Percentiles rank a stretch among this genome's conserved stretches.
Conservation (phyloP, 495 filamentous ascomycete species). For the Neurospora africana region DNA sequence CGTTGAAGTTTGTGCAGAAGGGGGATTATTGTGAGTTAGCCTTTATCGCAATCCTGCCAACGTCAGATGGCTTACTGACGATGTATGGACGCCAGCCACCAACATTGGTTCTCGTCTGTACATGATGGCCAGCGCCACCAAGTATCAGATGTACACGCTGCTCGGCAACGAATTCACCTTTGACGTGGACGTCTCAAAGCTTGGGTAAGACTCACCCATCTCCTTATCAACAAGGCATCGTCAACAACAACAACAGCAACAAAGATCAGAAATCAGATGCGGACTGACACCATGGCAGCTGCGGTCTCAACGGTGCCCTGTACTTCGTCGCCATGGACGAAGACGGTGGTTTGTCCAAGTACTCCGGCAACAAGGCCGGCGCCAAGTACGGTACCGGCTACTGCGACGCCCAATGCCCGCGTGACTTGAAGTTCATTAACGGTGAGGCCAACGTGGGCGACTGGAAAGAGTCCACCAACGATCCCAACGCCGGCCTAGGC, state of each 20-base stretch:
- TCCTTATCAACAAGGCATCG: not conserved
- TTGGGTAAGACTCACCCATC: constrained; percentile 6
- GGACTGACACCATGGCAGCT: constrained; percentile 21
- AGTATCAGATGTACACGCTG: constrained; percentile 46
- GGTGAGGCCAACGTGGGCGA: constrained; percentile 46
- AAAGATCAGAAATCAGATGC: constrained; percentile 44
- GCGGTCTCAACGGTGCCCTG: constrained; percentile 46
- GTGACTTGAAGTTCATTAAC: constrained; percentile 38
- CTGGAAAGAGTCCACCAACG: constrained; percentile 46
- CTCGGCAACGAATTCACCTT: constrained; percentile 46
- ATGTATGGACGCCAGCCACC: constrained; percentile 14
- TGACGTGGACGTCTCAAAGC: constrained; percentile 43
- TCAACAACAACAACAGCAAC: constrained; percentile 5
- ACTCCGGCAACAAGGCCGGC: constrained; percentile 42
- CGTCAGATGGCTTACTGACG: not conserved
- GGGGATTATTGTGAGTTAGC: constrained; percentile 25
- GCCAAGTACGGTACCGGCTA: constrained; percentile 48
- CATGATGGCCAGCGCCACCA: constrained; percentile 38
- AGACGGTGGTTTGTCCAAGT: constrained; percentile 40
- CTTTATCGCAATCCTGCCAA: not conserved
- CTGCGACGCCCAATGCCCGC: constrained; percentile 46
- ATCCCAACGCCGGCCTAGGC: constrained; percentile 47
- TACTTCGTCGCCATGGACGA: constrained; percentile 47
- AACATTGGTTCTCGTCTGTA: constrained; percentile 44
- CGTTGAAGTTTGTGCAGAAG: constrained; percentile 44